Percentiles rank a stretch among this genome's conserved stretches.
Evolutionary conservation across 495 filamentous ascomycete species (phyloP).

Genomic region (Entonaema liquescens): DNA sequence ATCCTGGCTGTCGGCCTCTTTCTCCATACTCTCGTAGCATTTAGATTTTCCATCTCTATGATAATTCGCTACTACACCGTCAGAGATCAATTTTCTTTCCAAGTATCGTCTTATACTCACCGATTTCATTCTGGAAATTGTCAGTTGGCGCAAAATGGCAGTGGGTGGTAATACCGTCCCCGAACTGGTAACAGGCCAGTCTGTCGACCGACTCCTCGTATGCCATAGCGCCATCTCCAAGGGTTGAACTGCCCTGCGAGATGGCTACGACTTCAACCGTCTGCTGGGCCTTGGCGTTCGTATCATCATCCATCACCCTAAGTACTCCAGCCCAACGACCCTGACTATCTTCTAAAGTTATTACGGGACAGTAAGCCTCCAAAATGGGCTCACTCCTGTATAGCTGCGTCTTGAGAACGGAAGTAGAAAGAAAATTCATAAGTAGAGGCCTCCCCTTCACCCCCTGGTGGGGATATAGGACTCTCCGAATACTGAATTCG

Average conservation of each 20-base stretch:
- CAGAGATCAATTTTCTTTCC: not conserved
- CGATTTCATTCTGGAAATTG: not conserved
- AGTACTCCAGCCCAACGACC: not conserved
- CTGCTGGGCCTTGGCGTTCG: not conserved
- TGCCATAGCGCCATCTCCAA: not conserved
- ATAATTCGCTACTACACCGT: not conserved
- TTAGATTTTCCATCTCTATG: not conserved
- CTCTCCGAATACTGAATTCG: not conserved
- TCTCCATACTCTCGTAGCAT: not conserved
- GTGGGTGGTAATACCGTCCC: not conserved
- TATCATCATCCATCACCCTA: not conserved
- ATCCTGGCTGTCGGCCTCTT: not conserved
- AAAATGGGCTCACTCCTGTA: not conserved
- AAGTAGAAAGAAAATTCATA: too few species aligned
- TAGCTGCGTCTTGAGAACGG: not conserved
- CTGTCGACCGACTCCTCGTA: not conserved
- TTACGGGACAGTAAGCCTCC: not conserved
- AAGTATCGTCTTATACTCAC: not conserved
- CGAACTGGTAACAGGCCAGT: not conserved
- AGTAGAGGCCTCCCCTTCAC: too few species aligned
- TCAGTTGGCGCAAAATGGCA: not conserved
- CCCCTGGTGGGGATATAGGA: not conserved
- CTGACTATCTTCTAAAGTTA: not conserved
- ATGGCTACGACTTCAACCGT: not conserved
- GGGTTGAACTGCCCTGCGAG: not conserved